phyloP scores from a whole-genome alignment of 1,284 basidiomycete species.

The Mycosarcoma maydis region DNA sequence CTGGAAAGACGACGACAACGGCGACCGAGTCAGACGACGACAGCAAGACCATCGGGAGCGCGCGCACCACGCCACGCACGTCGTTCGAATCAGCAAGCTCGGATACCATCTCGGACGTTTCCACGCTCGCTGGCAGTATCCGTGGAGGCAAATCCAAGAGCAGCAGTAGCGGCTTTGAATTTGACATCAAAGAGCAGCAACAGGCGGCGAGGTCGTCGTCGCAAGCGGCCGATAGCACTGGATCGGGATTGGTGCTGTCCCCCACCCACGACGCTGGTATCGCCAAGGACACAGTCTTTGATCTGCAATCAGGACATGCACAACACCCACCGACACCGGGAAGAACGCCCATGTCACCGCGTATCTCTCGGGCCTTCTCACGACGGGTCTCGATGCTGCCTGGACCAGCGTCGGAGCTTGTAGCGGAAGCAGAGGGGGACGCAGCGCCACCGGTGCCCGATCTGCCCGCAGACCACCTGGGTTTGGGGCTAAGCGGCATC shows the following conservation, averaged over 20 bases:
- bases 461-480: conserved; percentile 29
- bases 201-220: conserved; percentile 1
- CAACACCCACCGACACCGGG: conserved; percentile 34
- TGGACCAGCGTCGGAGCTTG: conserved; percentile 54
- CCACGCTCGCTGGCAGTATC: conserved; percentile 41
- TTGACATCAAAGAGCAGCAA: conserved; percentile 45
- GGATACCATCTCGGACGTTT: conserved; percentile 44
- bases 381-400: conserved; percentile 57
- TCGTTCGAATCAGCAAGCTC: conserved; percentile 38
- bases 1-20: conserved; percentile 13
- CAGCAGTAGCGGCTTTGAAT: conserved; percentile 27
- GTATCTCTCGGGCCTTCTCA: conserved; percentile 56
- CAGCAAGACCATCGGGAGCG: conserved; percentile 31
- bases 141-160: conserved; percentile 19
- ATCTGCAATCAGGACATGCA: conserved; percentile 54
- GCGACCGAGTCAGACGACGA: conserved; percentile 51
- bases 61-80: conserved; percentile 30
- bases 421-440: conserved; percentile 33
- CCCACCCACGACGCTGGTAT: conserved; percentile 36
- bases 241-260: background rate
- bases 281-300: conserved; percentile 56
- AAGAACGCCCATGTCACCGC: conserved; percentile 34
- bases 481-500: conserved; percentile 23
- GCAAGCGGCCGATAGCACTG: background rate
- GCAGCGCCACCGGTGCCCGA: conserved; percentile 42